Evolutionary conservation across 495 filamentous ascomycete genomes (phyloP).

Genomic region (Neurospora tetraspora): DNA sequence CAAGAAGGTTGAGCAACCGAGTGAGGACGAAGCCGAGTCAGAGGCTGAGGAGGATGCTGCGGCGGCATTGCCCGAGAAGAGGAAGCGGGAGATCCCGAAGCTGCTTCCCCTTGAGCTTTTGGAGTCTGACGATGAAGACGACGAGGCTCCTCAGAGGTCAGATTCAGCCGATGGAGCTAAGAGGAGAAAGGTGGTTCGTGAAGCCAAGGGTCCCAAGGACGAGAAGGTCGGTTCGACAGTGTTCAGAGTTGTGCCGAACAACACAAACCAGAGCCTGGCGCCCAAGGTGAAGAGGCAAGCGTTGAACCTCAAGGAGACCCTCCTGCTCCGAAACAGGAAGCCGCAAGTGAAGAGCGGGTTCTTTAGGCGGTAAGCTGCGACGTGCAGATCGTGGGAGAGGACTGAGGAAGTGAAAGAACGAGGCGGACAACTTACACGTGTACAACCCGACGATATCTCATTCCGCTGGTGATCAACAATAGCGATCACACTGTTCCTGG

Average conservation of each 20-base stretch:
- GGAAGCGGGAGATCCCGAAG: conserved; percentile 25
- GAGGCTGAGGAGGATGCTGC: conserved; percentile 12
- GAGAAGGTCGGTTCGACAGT: conserved; percentile 29
- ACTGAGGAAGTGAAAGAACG: background rate
- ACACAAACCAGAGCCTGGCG: conserved; percentile 25
- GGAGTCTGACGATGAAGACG: conserved; percentile 33
- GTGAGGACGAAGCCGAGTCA: conserved; percentile 6
- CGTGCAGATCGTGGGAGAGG: conserved; percentile 5
- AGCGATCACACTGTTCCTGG: background rate
- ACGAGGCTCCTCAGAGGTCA: conserved; percentile 10
- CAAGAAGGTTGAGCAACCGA: background rate
- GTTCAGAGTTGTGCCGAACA: conserved; percentile 28
- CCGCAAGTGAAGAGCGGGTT: conserved; percentile 24
- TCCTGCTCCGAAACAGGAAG: conserved; percentile 26
- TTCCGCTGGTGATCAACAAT: background rate
- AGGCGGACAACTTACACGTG: background rate
- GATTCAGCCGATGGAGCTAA: conserved; percentile 16
- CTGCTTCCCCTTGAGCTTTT: conserved; percentile 37
- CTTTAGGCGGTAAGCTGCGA: conserved; percentile 21
- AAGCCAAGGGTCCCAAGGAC: conserved; percentile 25
- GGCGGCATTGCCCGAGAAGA: conserved; percentile 10
- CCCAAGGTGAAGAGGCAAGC: conserved; percentile 28
- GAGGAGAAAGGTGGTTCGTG: conserved; percentile 25
- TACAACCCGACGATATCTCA: background rate
- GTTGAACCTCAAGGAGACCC: conserved; percentile 20